These are phyloP conservation scores for Cystofilobasidium macerans DNA, from an alignment of 768 basidiomycete genomes.

Conservation along the genomic window DNA sequence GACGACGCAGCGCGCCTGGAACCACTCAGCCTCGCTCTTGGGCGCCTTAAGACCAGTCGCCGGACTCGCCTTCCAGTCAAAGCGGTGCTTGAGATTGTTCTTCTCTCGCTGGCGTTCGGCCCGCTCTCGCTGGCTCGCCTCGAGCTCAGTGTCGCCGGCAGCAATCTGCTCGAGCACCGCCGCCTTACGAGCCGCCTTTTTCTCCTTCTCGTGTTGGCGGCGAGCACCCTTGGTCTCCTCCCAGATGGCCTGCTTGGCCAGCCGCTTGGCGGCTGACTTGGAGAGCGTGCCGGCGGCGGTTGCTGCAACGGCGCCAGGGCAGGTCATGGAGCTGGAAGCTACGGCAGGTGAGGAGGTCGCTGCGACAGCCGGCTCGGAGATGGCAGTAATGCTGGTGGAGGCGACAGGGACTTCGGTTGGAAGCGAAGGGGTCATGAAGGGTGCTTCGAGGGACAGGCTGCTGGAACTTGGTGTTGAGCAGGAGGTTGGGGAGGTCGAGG, in stretches of 20 bases:
- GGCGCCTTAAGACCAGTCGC: constrained; percentile 53
- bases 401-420: too few species aligned
- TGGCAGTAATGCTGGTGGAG: too few species aligned
- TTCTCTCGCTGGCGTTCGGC: constrained; percentile 30
- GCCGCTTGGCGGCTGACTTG: not conserved
- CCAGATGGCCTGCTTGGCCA: constrained; percentile 48
- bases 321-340: too few species aligned
- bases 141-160: constrained; percentile 38
- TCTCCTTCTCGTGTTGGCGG: constrained; percentile 61
- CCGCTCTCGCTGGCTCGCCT: constrained; percentile 36
- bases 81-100: not conserved
- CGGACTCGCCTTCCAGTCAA: constrained; percentile 32
- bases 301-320: not conserved
- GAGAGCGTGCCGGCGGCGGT: not conserved
- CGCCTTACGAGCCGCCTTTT: constrained; percentile 49
- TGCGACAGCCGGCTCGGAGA: too few species aligned
- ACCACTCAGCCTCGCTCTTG: constrained; percentile 29
- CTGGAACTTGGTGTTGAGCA: too few species aligned
- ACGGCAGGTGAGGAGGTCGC: too few species aligned
- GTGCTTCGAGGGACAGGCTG: too few species aligned
- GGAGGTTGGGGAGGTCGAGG: too few species aligned
- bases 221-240: constrained; percentile 57
- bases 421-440: too few species aligned
- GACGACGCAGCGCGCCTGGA: constrained; percentile 41
- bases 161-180: constrained; percentile 41